Base-by-base conservation (phyloP, 2,329 filamentous ascomycete species). In the Sodiomyces alkalinus region DNA sequence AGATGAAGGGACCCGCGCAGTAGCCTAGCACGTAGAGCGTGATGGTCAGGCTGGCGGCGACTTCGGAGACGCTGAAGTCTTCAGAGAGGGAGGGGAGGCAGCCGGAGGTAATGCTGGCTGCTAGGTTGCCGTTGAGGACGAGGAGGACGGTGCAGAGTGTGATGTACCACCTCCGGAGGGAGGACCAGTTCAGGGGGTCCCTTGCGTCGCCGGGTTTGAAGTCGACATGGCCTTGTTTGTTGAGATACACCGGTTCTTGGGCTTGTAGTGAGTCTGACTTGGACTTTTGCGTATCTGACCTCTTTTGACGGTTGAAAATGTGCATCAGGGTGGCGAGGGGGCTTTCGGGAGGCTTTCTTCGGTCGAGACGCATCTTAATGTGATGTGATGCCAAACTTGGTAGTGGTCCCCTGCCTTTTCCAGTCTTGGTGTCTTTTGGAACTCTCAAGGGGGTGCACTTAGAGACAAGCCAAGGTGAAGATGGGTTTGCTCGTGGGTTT, bases 1-100 rank as follows among this genome's bases (percentile, higher is more conserved):
- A 74, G 3, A 71, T 27, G 3, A 75, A 48, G 0, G 70, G 70
- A 0, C 71, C 71, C 3, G 63, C 58, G 35, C 62, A 64, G 44
- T 74, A 75, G 3, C 61, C 66, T 4, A 70, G 50, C 16, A 71
- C 49, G 38, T 69, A 72, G 7, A 70, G 42, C 0, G 64, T 65
- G 23, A 67, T 61, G 2, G 62, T 62, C 7, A 71, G 49, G 2
- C 54, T 56, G 0, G 60, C 59, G 3, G 52, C 61, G 33, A 60
- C 57, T 5, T 32, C 36, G 0, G 62, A 67, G 2, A 72, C 53
- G 11, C 47, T 37, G 29, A 71, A 65, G 10, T 58, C 43, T 32
- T 55, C 33, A 3, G 52, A 43, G 23, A 66, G 62, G 30, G 36
- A 47, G 17, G 32, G 32, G 15, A 54, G 39, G 28, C 52, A 51